These are phyloP conservation scores for Penicillium sp. DNA, from an alignment of 2,329 filamentous ascomycete genomes.

Conservation along the genomic window DNA sequence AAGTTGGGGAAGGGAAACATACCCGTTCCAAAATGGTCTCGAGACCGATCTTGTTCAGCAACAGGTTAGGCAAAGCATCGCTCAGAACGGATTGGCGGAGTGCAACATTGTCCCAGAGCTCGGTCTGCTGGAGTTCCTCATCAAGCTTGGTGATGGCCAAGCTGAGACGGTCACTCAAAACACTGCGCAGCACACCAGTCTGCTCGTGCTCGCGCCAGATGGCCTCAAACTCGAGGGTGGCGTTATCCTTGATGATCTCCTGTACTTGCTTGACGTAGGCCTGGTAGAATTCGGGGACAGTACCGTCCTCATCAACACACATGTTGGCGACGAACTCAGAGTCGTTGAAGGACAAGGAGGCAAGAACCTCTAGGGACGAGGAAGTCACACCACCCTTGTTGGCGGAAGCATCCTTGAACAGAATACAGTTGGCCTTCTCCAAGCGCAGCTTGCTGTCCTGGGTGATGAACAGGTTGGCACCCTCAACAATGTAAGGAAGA, in stretches of 20 bases:
- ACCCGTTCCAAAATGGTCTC: constrained; percentile 81
- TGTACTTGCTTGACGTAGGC: constrained; percentile 91
- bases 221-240: constrained; percentile 90
- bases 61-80: constrained; percentile 80
- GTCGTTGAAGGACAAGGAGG: constrained; percentile 92
- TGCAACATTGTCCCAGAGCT: constrained; percentile 80
- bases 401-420: constrained; percentile 97
- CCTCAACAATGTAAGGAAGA: constrained; percentile 95
- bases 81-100: constrained; percentile 75
- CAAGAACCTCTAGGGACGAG: constrained; percentile 92
- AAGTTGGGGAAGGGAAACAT: constrained; percentile 6
- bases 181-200: constrained; percentile 75
- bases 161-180: constrained; percentile 88
- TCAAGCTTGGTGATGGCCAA: constrained; percentile 94
- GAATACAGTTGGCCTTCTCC: constrained; percentile 88
- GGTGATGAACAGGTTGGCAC: constrained; percentile 97
- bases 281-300: constrained; percentile 85
- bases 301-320: constrained; percentile 77
- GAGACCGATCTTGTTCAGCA: constrained; percentile 86
- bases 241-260: constrained; percentile 85
- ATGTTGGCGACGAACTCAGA: constrained; percentile 85
- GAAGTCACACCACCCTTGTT: constrained; percentile 99
- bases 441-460: constrained; percentile 95
- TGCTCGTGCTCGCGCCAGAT: constrained; percentile 93
- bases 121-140: constrained; percentile 90